Evolutionary conservation across 495 filamentous ascomycete genomes (phyloP).

Genomic region (Parachaetomium inaequale): DNA sequence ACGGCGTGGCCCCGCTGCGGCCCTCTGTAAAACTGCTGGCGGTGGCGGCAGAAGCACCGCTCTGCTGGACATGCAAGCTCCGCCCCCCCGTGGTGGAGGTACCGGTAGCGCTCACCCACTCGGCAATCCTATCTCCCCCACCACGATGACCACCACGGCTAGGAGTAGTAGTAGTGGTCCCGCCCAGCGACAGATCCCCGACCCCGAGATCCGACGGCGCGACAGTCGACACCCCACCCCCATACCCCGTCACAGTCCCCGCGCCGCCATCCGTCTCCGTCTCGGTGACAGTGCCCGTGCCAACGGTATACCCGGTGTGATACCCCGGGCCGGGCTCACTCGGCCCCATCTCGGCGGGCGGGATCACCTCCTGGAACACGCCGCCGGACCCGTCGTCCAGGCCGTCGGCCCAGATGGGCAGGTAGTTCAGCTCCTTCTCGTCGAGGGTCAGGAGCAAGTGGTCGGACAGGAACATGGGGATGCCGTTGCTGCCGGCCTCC

Average conservation of each 20-base stretch:
- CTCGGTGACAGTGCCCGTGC: conserved; percentile 11
- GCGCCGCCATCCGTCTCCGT: background rate
- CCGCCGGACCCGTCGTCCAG: conserved; percentile 45
- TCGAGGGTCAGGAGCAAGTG: conserved; percentile 35
- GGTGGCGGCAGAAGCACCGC: conserved; percentile 15
- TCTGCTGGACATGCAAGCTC: conserved; percentile 31
- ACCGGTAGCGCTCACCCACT: too few relatives aligned
- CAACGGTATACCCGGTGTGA: conserved; percentile 42
- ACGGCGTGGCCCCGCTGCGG: conserved; percentile 12
- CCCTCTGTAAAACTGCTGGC: conserved; percentile 8
- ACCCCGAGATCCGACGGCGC: conserved; percentile 26
- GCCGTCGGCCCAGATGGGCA: conserved; percentile 49
- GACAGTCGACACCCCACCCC: conserved; percentile 7
- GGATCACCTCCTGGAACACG: conserved; percentile 41
- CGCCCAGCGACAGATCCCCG: too few relatives aligned
- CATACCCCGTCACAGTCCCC: background rate
- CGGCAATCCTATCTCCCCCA: too few relatives aligned
- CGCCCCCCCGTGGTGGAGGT: conserved; percentile 8
- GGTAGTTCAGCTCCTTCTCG: conserved; percentile 40
- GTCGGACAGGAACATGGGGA: conserved; percentile 29
- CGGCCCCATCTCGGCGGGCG: conserved; percentile 40
- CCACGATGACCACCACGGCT: too few relatives aligned
- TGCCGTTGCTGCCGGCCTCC: conserved; percentile 5
- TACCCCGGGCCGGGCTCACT: conserved; percentile 45
- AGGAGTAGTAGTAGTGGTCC: too few relatives aligned